Evolutionary conservation across 2,329 filamentous ascomycete genomes (phyloP).

Genomic region (Talaromyces albobiverticillius): DNA sequence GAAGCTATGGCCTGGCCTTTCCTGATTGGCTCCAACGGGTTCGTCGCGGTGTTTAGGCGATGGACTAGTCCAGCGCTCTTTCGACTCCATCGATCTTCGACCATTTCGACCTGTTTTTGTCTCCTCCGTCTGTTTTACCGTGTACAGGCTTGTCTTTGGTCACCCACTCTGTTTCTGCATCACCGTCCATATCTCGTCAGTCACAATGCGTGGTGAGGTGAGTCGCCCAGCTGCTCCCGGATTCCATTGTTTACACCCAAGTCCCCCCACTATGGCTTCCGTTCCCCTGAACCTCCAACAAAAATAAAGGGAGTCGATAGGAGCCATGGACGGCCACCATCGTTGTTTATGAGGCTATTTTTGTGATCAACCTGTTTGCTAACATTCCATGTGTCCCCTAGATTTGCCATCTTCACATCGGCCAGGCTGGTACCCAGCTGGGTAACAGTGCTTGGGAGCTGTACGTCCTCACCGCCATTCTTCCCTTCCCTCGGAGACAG

Average conservation of each 20-base stretch:
- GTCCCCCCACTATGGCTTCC: slow-evolving; percentile 7
- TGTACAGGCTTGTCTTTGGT: not conserved
- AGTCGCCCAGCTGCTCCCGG: not conserved
- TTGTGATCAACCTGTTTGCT: too few species aligned
- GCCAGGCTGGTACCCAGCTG: slow-evolving; percentile 66
- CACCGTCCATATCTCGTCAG: not conserved
- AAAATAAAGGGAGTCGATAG: not conserved
- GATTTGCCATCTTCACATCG: slow-evolving; percentile 67
- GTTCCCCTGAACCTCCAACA: slow-evolving; percentile 13
- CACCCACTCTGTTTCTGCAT: not conserved
- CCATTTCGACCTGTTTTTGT: too few species aligned
- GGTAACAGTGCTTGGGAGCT: slow-evolving; percentile 69
- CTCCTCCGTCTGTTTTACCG: not conserved
- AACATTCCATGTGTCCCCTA: too few species aligned
- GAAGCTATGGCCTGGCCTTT: too few species aligned
- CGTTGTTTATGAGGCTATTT: too few species aligned
- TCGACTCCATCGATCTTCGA: too few species aligned
- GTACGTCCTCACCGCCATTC: slow-evolving; percentile 48
- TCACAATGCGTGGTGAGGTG: slow-evolving; percentile 18
- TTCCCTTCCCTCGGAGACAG: slow-evolving; percentile 9
- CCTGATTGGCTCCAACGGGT: too few species aligned
- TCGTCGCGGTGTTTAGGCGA: too few species aligned
- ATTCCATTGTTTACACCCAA: slow-evolving; percentile 12
- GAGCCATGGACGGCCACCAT: not conserved
- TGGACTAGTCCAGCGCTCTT: too few species aligned